A percentile compares a stretch with the other conserved stretches of the same genome.
These are phyloP conservation scores for Teratosphaeria gauchensis DNA, from an alignment of 2,329 filamentous ascomycete genomes.

Conservation along the genomic window DNA sequence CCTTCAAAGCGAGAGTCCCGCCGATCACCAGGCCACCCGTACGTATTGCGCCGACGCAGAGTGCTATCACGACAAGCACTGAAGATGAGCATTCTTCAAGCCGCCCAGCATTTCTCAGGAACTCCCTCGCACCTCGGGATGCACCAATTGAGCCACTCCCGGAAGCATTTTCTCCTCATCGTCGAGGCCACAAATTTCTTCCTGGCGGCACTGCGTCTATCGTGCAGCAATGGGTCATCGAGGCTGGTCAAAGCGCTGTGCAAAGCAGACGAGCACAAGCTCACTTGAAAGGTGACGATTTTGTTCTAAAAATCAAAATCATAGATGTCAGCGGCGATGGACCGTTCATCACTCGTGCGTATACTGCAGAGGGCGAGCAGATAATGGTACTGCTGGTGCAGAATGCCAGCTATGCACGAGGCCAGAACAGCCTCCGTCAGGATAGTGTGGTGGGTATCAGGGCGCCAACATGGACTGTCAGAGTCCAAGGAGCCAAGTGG, in stretches of 20 bases:
- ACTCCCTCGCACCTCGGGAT: slow-evolving; percentile 23
- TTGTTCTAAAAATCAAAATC: slow-evolving; percentile 13
- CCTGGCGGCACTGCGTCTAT: slow-evolving; percentile 41
- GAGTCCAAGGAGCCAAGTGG: slow-evolving; percentile 27
- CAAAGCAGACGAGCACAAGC: slow-evolving; percentile 15
- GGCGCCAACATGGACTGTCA: slow-evolving; percentile 33
- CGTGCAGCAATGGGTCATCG: slow-evolving; percentile 43
- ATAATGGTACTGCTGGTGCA: slow-evolving; percentile 13
- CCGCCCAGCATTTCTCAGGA: slow-evolving; percentile 32
- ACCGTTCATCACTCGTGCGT: slow-evolving; percentile 11
- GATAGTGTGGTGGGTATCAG: slow-evolving; percentile 27
- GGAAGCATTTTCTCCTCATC: slow-evolving; percentile 45
- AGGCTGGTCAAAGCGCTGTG: slow-evolving; percentile 25
- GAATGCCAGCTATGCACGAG: slow-evolving; percentile 5
- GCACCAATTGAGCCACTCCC: slow-evolving; percentile 31
- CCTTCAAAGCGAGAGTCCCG: slow-evolving; percentile 11
- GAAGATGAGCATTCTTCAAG: not conserved
- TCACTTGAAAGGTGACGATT: slow-evolving; percentile 15
- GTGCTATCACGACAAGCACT: not conserved
- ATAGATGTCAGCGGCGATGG: slow-evolving; percentile 10
- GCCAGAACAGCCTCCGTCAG: slow-evolving; percentile 17
- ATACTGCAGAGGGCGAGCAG: slow-evolving; percentile 4
- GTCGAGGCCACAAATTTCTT: slow-evolving; percentile 41
- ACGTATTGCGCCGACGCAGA: slow-evolving; percentile 4
- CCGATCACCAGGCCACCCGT: not conserved